These are phyloP conservation scores for Chlorella sp. DNA, from an alignment of 139 green algal genomes.

Conservation along the genomic window DNA sequence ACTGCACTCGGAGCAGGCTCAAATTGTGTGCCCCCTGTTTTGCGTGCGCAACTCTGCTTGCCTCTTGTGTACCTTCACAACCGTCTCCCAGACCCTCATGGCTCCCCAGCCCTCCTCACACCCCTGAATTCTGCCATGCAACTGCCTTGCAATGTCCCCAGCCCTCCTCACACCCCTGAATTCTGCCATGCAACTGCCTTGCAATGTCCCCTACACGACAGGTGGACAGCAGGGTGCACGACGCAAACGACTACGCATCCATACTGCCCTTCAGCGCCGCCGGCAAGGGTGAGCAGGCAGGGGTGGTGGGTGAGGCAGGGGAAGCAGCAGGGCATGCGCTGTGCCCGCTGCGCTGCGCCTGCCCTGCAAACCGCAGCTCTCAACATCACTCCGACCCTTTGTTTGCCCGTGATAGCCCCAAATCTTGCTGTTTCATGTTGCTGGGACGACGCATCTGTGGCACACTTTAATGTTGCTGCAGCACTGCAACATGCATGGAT, in stretches of 20 bases:
- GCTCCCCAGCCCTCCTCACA: neutral
- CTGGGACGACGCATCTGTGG: no score
- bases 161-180: neutral
- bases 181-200: no score
- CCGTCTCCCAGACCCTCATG: neutral
- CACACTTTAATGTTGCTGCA: no score
- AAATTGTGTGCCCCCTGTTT: no score
- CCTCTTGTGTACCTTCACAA: neutral
- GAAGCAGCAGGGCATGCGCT: no score
- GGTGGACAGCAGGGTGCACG: slow-evolving; percentile 45
- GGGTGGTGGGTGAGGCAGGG: neutral
- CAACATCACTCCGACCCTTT: no score
- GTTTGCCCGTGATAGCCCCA: no score
- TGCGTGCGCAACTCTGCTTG: neutral
- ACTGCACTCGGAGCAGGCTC: no score
- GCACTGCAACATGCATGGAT: no score
- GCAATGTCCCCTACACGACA: neutral
- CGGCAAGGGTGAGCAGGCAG: neutral
- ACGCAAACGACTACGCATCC: slow-evolving; percentile 28
- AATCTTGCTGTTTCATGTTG: neutral
- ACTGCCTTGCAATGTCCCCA: no score
- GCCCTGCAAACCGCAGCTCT: neutral
- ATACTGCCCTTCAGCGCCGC: neutral
- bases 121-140: neutral
- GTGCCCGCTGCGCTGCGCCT: neutral